phyloP scores from a whole-genome alignment of 345 rosid species.

The Brassica rapa region DNA sequence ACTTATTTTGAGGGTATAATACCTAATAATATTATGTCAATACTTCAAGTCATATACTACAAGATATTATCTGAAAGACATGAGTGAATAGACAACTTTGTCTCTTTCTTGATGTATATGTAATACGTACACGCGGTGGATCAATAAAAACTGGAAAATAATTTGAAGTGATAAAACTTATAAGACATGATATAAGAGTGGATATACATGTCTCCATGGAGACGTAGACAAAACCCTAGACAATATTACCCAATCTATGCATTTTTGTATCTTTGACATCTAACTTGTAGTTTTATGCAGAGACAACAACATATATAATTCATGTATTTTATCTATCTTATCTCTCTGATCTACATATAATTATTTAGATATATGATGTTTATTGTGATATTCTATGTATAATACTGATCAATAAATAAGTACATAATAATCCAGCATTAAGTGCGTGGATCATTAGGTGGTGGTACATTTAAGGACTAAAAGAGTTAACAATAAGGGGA shows the following conservation, averaged over 20 bases:
- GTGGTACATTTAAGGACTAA: conserved; percentile 7
- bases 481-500: conserved; percentile 16
- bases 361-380: neutral
- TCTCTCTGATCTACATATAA: neutral
- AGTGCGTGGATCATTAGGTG: conserved; percentile 21
- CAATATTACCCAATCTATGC: conserved; percentile 35
- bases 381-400: neutral
- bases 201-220: conserved; percentile 35
- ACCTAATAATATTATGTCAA: conserved; percentile 18
- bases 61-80: conserved; percentile 12
- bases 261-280: conserved; percentile 36
- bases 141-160: conserved; percentile 37
- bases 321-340: neutral
- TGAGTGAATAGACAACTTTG: conserved; percentile 33
- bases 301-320: conserved; percentile 9
- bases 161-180: conserved; percentile 10
- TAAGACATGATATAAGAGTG: conserved; percentile 4
- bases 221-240: conserved; percentile 36
- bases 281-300: conserved; percentile 40
- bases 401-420: neutral
- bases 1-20: conserved; percentile 27
- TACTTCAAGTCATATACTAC: conserved; percentile 26
- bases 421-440: neutral
- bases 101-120: conserved; percentile 35
- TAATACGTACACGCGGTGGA: neutral